Evolutionary conservation across 306 rosid genomes (phyloP).

Genomic region (Lathyrus aphaca): DNA sequence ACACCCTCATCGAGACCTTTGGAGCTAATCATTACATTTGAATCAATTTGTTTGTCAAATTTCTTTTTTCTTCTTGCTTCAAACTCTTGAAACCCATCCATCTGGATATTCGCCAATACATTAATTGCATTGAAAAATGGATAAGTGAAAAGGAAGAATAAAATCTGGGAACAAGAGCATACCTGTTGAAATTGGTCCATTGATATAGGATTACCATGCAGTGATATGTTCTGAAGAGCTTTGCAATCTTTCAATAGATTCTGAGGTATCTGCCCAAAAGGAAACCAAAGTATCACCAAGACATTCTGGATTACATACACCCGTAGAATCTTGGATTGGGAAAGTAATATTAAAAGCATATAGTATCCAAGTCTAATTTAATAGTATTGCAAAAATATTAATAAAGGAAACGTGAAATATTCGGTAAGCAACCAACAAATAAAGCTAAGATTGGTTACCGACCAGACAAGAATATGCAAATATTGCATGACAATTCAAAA

Average conservation of each 20-base stretch:
- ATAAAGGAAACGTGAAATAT: background rate
- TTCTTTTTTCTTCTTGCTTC: slow-evolving; percentile 90
- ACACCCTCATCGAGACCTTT: slow-evolving; percentile 96
- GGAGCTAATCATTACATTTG: slow-evolving; percentile 90
- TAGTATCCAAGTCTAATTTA: background rate
- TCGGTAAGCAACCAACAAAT: background rate
- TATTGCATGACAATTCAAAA: background rate
- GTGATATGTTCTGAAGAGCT: slow-evolving; percentile 86
- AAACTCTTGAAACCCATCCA: slow-evolving; percentile 94
- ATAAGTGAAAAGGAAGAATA: background rate
- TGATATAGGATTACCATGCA: slow-evolving; percentile 89
- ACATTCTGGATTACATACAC: slow-evolving; percentile 20
- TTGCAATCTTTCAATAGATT: slow-evolving; percentile 84
- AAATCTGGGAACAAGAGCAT: slow-evolving; percentile 21
- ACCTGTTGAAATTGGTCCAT: slow-evolving; percentile 97
- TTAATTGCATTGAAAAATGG: slow-evolving; percentile 33
- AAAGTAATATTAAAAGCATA: background rate
- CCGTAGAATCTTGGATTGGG: background rate
- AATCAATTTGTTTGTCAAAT: slow-evolving; percentile 91
- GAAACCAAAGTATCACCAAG: slow-evolving; percentile 15
- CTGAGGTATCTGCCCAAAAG: slow-evolving; percentile 63
- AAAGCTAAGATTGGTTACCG: background rate
- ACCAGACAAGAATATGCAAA: background rate
- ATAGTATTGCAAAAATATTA: background rate
- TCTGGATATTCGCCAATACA: slow-evolving; percentile 43